phyloP scores from a whole-genome alignment of 148 eudicot species.

The Heliosperma pusillum region DNA sequence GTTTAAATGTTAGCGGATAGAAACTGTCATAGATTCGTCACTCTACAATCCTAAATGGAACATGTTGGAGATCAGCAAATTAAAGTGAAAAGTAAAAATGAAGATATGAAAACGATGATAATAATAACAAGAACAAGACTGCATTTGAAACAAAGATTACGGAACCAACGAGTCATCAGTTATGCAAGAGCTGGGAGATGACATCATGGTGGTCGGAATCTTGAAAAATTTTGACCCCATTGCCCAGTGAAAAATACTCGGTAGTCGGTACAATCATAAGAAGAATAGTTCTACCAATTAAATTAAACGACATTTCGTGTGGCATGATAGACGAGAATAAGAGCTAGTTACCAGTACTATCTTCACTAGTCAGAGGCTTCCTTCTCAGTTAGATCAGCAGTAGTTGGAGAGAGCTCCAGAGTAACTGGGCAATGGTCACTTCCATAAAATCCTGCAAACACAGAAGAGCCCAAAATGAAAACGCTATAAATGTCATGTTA shows the following conservation, averaged over 20 bases:
- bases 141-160: not conserved
- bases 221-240: not conserved
- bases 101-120: too few species aligned
- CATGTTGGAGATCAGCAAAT: too few species aligned
- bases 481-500: not conserved
- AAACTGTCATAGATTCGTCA: too few species aligned
- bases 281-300: slow-evolving; percentile 10
- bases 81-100: not conserved
- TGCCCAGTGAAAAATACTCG: not conserved
- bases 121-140: not conserved
- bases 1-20: not conserved
- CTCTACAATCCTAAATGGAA: too few species aligned
- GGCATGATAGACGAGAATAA: not conserved
- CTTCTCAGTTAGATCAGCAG: slow-evolving; percentile 24
- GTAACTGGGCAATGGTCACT: slow-evolving; percentile 97
- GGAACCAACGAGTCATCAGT: not conserved
- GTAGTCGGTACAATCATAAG: not conserved
- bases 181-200: not conserved
- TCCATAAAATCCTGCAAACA: slow-evolving; percentile 76
- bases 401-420: slow-evolving; percentile 57
- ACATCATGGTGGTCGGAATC: slow-evolving; percentile 4
- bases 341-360: not conserved
- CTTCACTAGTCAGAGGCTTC: slow-evolving; percentile 13
- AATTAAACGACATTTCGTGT: not conserved
- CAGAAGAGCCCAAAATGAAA: not conserved